These are phyloP conservation scores for Eucalyptus brandiana DNA, from an alignment of 345 rosid species.

Conservation along the genomic window DNA sequence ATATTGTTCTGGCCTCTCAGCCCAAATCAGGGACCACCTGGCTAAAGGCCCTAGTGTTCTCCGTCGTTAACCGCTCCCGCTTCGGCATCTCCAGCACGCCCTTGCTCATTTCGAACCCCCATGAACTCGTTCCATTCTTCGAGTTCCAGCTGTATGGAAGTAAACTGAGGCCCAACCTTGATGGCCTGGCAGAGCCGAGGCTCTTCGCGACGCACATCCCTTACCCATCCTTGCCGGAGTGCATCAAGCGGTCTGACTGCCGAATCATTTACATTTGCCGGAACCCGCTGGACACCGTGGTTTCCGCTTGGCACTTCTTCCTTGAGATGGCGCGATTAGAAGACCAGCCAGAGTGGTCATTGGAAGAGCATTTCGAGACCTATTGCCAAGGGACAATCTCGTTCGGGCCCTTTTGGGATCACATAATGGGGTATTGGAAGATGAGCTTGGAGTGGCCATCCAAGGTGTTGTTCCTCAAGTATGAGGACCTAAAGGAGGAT, in stretches of 20 bases:
- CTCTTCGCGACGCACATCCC: background rate
- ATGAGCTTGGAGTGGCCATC: constrained; percentile 7
- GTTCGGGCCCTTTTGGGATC: constrained; percentile 26
- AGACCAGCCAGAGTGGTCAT: background rate
- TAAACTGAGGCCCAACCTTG: background rate
- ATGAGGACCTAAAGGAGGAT: constrained; percentile 22
- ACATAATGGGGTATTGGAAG: constrained; percentile 18
- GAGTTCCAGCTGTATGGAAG: background rate
- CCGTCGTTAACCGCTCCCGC: background rate
- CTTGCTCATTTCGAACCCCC: constrained; percentile 2
- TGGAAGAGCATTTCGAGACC: background rate
- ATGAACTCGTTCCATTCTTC: constrained; percentile 8
- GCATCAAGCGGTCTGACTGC: background rate
- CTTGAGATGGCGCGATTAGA: accelerated
- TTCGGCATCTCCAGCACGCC: background rate
- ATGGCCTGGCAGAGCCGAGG: background rate
- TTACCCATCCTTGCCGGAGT: background rate
- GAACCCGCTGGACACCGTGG: background rate
- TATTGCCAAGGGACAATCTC: constrained; percentile 3
- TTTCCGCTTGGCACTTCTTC: background rate
- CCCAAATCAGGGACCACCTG: constrained; percentile 27
- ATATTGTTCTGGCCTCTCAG: background rate
- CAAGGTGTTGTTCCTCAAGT: constrained; percentile 12
- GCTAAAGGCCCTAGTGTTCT: constrained; percentile 9
- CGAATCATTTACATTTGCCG: background rate